phyloP scores from a whole-genome alignment of 371 early-diverging fungal genomes.

The Vittaforma corneae region DNA sequence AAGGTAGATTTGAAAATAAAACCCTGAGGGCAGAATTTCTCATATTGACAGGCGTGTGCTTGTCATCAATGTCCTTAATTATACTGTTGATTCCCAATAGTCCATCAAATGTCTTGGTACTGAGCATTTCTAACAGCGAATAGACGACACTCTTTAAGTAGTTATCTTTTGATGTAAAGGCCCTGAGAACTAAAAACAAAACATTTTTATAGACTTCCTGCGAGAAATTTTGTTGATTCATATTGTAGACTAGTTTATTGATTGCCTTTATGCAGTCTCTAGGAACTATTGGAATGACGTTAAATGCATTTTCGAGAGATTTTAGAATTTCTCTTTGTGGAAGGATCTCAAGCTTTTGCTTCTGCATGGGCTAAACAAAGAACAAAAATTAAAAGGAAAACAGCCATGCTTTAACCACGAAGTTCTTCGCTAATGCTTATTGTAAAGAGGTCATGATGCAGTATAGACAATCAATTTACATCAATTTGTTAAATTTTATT shows the following conservation, averaged over 20 bases:
- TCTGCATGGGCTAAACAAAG: no score
- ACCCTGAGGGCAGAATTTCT: conserved; percentile 39
- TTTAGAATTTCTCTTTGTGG: background rate
- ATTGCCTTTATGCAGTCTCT: conserved; percentile 46
- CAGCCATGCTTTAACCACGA: no score
- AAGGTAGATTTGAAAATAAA: conserved; percentile 51
- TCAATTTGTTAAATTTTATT: no score
- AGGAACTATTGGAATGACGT: conserved; percentile 26
- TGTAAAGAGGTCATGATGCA: no score
- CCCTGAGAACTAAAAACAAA: conserved; percentile 46
- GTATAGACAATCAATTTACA: no score
- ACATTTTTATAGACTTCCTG: conserved; percentile 41
- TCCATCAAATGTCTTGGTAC: conserved; percentile 29
- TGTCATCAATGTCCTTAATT: conserved; percentile 38
- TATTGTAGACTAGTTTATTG: conserved; percentile 43
- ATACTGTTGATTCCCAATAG: conserved; percentile 53
- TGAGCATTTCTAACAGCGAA: conserved; percentile 24
- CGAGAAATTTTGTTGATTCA: conserved; percentile 15
- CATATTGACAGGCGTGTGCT: conserved; percentile 19
- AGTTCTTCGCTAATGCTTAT: no score
- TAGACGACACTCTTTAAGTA: conserved; percentile 50
- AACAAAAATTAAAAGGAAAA: no score
- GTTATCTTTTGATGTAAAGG: conserved; percentile 46
- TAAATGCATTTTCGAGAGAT: background rate
- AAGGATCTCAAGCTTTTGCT: background rate